Evolutionary conservation across 495 filamentous ascomycete genomes (phyloP).

Genomic region (Penicillium cosmopolitanum): DNA sequence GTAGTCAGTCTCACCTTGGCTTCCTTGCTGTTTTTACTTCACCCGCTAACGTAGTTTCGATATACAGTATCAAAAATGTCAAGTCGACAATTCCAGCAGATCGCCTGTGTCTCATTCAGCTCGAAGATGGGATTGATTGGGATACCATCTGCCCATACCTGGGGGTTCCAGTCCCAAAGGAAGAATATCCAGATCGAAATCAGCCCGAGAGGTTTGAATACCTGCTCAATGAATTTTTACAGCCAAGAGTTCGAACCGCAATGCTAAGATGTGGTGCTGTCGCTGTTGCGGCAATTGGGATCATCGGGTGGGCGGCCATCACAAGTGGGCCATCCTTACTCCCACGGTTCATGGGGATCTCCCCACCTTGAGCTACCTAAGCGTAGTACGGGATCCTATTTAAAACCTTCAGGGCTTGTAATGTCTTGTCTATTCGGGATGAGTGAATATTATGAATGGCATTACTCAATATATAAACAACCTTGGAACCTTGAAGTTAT

Average conservation of each 20-base stretch:
- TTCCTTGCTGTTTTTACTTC: not conserved
- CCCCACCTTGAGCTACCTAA: not conserved
- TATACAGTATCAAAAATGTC: slow-evolving; percentile 21
- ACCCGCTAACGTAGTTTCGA: not conserved
- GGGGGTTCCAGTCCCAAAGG: slow-evolving; percentile 22
- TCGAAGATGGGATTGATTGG: slow-evolving; percentile 32
- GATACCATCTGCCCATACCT: slow-evolving; percentile 32
- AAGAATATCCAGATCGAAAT: slow-evolving; percentile 26
- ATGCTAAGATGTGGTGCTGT: slow-evolving; percentile 15
- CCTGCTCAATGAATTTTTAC: slow-evolving; percentile 14
- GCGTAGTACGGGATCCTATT: not conserved
- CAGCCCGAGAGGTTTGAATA: slow-evolving; percentile 27
- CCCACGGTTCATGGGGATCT: not conserved
- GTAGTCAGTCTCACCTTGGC: slow-evolving; percentile 19
- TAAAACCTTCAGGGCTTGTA: too few relatives aligned
- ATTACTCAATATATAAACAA: not conserved
- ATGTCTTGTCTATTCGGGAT: too few relatives aligned
- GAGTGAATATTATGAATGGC: not conserved
- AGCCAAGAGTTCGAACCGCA: slow-evolving; percentile 18
- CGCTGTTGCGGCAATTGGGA: slow-evolving; percentile 13
- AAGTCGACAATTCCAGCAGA: slow-evolving; percentile 26
- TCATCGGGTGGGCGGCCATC: slow-evolving; percentile 17
- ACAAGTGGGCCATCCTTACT: slow-evolving; percentile 11
- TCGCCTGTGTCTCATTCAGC: slow-evolving; percentile 20
- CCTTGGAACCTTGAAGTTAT: not conserved